These are phyloP conservation scores for Styphnolobium japonicum DNA, from an alignment of 306 rosid species.

Conservation along the genomic window DNA sequence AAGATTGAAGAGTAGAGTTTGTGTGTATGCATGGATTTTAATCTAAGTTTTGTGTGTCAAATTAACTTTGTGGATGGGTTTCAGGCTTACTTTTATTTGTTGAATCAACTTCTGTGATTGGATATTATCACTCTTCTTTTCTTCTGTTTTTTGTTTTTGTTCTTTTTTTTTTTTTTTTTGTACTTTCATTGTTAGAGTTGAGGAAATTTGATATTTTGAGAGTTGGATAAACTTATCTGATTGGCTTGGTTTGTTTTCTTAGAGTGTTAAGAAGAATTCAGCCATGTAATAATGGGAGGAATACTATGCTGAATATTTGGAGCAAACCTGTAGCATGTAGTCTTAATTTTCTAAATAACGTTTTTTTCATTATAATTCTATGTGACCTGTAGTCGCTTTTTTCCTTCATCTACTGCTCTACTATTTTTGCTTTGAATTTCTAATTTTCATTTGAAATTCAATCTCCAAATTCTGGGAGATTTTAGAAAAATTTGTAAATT, in stretches of 20 bases:
- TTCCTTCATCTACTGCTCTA: not conserved
- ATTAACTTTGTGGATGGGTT: not conserved
- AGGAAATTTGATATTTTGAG: not conserved
- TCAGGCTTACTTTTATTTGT: not conserved
- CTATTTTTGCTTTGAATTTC: not conserved
- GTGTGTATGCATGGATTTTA: not conserved
- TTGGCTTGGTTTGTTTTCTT: not conserved
- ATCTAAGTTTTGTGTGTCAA: not conserved
- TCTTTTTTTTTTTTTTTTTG: not conserved
- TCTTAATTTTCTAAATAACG: too few species aligned
- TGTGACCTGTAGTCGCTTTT: too few species aligned
- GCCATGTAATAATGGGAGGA: not conserved
- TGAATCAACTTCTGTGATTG: slow-evolving; percentile 7
- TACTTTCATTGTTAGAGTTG: not conserved
- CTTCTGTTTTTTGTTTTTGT: too few species aligned
- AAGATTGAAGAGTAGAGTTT: slow-evolving; percentile 13
- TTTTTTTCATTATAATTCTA: too few species aligned
- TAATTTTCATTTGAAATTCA: too few species aligned
- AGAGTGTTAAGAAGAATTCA: not conserved
- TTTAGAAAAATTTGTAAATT: not conserved
- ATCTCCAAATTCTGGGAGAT: not conserved
- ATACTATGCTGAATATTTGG: not conserved
- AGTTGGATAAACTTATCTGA: not conserved
- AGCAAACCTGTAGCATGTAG: not conserved
- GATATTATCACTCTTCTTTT: not conserved